Evolutionary conservation across 2,329 filamentous ascomycete species (phyloP).

Genomic region (Ceratocystis alfenasii): DNA sequence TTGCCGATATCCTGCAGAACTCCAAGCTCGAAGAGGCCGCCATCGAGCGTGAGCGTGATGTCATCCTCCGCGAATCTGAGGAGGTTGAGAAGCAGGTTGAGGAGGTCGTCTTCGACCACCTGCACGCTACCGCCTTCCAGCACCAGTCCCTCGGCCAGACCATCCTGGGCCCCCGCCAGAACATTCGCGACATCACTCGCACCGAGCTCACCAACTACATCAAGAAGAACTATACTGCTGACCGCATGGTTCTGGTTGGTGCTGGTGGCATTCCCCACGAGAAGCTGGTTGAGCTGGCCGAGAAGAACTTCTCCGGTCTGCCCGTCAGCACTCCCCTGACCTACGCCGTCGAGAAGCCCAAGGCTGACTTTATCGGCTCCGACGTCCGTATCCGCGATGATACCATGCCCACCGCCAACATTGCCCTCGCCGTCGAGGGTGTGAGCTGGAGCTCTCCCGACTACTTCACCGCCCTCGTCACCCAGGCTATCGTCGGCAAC

Average conservation of each 20-base stretch:
- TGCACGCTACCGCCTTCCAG: slow-evolving; percentile 97
- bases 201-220: slow-evolving; percentile 91
- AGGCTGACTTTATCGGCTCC: slow-evolving; percentile 91
- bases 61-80: slow-evolving; percentile 96
- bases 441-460: slow-evolving; percentile 99
- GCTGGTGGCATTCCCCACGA: slow-evolving; percentile 88
- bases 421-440: slow-evolving; percentile 96
- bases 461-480: slow-evolving; percentile 96
- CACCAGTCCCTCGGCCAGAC: slow-evolving; percentile 91
- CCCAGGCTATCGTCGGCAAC: slow-evolving; percentile 98
- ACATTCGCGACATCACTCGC: slow-evolving; percentile 91
- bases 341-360: slow-evolving; percentile 67
- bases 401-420: slow-evolving; percentile 90
- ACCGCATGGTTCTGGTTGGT: slow-evolving; percentile 97
- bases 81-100: slow-evolving; percentile 99
- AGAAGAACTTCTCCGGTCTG: slow-evolving; percentile 83
- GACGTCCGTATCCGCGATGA: slow-evolving; percentile 94
- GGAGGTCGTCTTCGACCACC: slow-evolving; percentile 98
- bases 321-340: slow-evolving; percentile 64
- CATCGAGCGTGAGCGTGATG: slow-evolving; percentile 95
- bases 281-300: slow-evolving; percentile 86
- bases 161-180: slow-evolving; percentile 93
- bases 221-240: slow-evolving; percentile 98
- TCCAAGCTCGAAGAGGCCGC: slow-evolving; percentile 89
- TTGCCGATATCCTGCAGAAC: slow-evolving; percentile 98